phyloP scores from a whole-genome alignment of 139 green algal genomes.

The Tetradesmus obliquus region DNA sequence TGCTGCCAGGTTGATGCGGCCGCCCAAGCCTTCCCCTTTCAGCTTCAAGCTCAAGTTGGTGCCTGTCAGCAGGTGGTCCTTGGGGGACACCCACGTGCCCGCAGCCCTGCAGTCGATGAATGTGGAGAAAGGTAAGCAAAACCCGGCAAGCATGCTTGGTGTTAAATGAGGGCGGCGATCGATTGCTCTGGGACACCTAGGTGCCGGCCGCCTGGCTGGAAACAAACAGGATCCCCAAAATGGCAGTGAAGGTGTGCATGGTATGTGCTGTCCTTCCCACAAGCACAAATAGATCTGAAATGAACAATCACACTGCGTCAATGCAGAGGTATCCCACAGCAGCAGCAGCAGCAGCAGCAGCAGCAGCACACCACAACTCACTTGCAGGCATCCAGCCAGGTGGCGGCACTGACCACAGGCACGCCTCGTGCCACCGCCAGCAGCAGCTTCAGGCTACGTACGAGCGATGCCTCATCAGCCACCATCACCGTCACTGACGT shows the following conservation, averaged over 20 bases:
- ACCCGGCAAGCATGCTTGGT: background rate
- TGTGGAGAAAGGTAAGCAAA: background rate
- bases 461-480: background rate
- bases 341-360: background rate
- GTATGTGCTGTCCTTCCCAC: too few relatives aligned
- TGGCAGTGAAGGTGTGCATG: too few relatives aligned
- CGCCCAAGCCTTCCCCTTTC: background rate
- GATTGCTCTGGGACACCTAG: too few relatives aligned
- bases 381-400: conserved; percentile 29
- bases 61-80: background rate
- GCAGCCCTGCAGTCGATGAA: background rate
- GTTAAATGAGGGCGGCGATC: too few relatives aligned
- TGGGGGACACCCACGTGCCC: background rate
- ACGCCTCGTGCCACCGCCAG: conserved; percentile 28
- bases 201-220: too few relatives aligned
- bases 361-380: background rate
- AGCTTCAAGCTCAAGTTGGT: background rate
- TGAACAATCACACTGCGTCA: background rate
- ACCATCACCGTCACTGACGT: conserved; percentile 5
- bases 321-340: background rate
- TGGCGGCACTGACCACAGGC: conserved; percentile 2
- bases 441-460: conserved; percentile 12
- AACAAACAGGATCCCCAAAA: too few relatives aligned
- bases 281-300: too few relatives aligned
- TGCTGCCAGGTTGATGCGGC: background rate